Percentiles rank a stretch among this genome's conserved stretches.
Conservation (phyloP, 352 stramenopile species). For the Saprolegnia parasitica region DNA sequence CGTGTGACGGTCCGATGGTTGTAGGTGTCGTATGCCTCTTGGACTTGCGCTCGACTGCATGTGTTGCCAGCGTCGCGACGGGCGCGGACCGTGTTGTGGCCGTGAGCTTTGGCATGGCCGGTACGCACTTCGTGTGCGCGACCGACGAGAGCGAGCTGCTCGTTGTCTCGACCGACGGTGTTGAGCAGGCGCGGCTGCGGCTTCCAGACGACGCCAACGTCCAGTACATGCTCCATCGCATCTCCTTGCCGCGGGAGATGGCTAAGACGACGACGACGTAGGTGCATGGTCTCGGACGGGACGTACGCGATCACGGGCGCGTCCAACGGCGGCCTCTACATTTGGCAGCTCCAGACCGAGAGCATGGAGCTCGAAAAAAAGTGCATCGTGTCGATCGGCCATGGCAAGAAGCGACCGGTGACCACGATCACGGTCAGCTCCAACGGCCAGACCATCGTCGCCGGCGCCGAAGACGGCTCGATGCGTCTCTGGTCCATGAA, state of each 20-base stretch:
- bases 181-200: slow-evolving; percentile 48
- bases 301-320: slow-evolving; percentile 64
- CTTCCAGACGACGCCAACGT: slow-evolving; percentile 50
- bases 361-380: slow-evolving; percentile 54
- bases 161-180: slow-evolving; percentile 48
- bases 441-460: slow-evolving; percentile 53
- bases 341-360: slow-evolving; percentile 52
- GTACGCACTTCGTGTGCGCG: slow-evolving; percentile 53
- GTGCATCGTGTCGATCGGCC: slow-evolving; percentile 38
- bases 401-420: slow-evolving; percentile 58
- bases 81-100: slow-evolving; percentile 47
- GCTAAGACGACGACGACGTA: slow-evolving; percentile 19
- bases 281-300: slow-evolving; percentile 70
- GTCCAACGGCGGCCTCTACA: slow-evolving; percentile 52
- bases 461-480: slow-evolving; percentile 52
- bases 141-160: slow-evolving; percentile 65
- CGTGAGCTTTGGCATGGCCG: slow-evolving; percentile 63
- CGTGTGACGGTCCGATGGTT: too few relatives aligned
- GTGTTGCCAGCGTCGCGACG: slow-evolving; percentile 50
- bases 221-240: slow-evolving; percentile 37
- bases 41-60: slow-evolving; percentile 62
- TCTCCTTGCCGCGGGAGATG: not conserved
- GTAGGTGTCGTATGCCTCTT: slow-evolving; percentile 53
- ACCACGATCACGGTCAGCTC: slow-evolving; percentile 52
- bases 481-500: slow-evolving; percentile 51